Base-by-base conservation (phyloP, 768 basidiomycete genomes). In the Candolleomyces efflorescens region DNA sequence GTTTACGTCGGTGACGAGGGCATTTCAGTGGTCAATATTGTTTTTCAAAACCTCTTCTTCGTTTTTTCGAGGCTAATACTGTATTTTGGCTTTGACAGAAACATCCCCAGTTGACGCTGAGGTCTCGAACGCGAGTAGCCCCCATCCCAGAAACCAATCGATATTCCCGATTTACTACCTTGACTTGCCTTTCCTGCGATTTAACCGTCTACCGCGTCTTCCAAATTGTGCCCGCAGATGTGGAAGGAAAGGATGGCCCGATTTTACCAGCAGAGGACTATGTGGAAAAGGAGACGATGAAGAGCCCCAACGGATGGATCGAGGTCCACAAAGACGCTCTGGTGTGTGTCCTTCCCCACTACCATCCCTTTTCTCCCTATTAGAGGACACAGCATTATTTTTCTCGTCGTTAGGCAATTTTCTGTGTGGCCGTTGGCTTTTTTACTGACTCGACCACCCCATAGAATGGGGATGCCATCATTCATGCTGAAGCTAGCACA, bases 221-320 rank as follows among this genome's bases (percentile, higher is more conserved):
- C 61, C 87, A 89, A 63, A 71, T 76, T 27, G 77, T 86, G 53
- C 74, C 82, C 41, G 69, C 73, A 49, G 85, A 86, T 54, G 69
- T 83, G 6, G 85, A 87, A 59, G 75, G 77, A 13, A 79, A 79
- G 50, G 86, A 86, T 54, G 84, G 86, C 7, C 82, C 84, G 3
- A 70, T 90, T 15, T 71, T 90, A 50, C 88, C 90, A 15, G 82
- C 82, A 1, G 83, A 86, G 53, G 87, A 89, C 46, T 91, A 88
- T 87, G 84, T 83, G 5, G 90, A 92, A 71, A 79, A 82, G 51
- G 87, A 89, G 65, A 73, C 83, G 52, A 75, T 92, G 70, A 83
- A 82, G 70, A 87, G 85, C 62, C 70, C 75, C 36, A 82, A 67
- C 54, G 90, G 90, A 11, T 90, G 87, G 88, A 79, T 92, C 59